Evolutionary conservation across 1,139 yeast genomes (phyloP), one percentile per base, ranked within the genome.

Genomic region (Casaregolazyma suthepensis): DNA sequence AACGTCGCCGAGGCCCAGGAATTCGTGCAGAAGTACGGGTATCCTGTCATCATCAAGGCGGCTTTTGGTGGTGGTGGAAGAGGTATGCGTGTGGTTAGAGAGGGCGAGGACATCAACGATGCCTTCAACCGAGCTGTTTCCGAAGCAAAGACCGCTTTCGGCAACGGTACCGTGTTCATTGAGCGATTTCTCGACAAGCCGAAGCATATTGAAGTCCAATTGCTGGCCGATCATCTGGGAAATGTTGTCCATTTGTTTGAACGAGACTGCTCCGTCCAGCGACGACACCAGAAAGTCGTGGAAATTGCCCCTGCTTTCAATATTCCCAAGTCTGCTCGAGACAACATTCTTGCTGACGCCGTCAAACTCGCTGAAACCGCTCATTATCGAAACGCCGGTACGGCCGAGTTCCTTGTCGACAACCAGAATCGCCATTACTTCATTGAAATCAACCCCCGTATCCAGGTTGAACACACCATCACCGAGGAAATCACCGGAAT

Each of bases 11-110:
- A 93, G 63, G 99, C 98, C 18, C 66, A 74, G 59, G 82, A 71
- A 12, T 93, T 93, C 68, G 97, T 90, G 38, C 80, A 75, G 45
- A 66, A 88, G 71, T 79, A 91, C 71, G 99, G 99, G 23, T 91
- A 71, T 74, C 99, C 99, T 9, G 98, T 93, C 51, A 93, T 93
- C 71, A 91, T 93, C 73, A 93, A 93, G 75, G 99, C 99, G 46
- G 99, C 99, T 46, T 93, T 87, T 69, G 99, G 99, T 71, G 99
- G 99, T 75, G 99, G 99, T 78, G 99, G 99, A 68, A 85, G 99
- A 75, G 99, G 99, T 78, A 93, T 93, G 99, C 85, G 99, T 76
- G 98, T 93, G 52, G 99, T 94, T 50, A 80, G 95, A 68, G 97
- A 93, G 71, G 98, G 97, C 63, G 99, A 93, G 63, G 90, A 85